Base-by-base conservation (phyloP, 805 yeast genomes). In the Candida incommunis region DNA sequence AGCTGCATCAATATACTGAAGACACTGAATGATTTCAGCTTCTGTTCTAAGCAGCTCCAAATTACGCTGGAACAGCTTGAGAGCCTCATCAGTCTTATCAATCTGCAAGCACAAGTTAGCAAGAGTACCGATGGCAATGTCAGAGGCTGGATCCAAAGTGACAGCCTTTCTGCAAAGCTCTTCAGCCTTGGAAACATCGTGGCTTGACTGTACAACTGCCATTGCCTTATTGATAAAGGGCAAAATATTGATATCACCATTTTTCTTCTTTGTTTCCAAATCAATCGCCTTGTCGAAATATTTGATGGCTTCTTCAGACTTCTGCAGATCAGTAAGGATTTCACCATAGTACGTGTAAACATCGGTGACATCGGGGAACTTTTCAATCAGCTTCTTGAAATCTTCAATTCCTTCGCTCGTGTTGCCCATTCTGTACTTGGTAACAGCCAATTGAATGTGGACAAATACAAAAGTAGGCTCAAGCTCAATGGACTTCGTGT, bases 341-440 rank as follows among this genome's bases (percentile, higher is more conserved):
- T 92, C 98, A 59, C 97, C 98, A 60, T 80, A 87, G 66, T 87
- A 92, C 70, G 86, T 88, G 68, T 92, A 94, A 55, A 87, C 82
- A 64, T 86, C 96, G 46, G 97, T 85, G 44, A 82, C 74, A 22
- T 88, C 75, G 54, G 95, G 88, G 75, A 85, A 85, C 62, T 72
- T 72, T 62, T 72, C 69, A 58, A 75, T 77, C 29, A 62, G 53
- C 25, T 51, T 40, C 42, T 46, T 71, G 66, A 86, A 86, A 48
- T 73, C 66, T 51, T 73, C 71, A 60, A 76, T 80, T 53, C 90
- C 78, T 43, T 71, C 75, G 29, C 67, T 71, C 45, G 61, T 59
- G 41, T 74, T 67, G 44, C 82, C 84, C 60, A 75, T 75, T 69
- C 87, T 83, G 74, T 88, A 88, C 50, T 82, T 76, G 55, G 88